Percentiles rank a stretch among this genome's conserved stretches.
Evolutionary conservation across 805 yeast genomes (phyloP).

Genomic region (Wickerhamia fluorescens): DNA sequence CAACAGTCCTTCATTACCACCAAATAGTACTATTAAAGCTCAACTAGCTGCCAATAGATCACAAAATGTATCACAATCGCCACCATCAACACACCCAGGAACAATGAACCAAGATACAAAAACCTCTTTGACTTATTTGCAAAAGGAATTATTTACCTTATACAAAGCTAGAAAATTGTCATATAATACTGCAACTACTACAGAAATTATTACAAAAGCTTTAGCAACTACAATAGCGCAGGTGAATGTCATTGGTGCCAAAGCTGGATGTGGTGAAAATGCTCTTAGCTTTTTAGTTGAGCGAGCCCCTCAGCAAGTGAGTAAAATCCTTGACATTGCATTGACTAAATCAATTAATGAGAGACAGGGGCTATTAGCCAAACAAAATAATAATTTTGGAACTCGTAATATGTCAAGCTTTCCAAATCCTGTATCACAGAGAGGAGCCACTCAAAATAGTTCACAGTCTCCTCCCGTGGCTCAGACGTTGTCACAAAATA

Average conservation of each 20-base stretch:
- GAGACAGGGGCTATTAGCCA: constrained; percentile 26
- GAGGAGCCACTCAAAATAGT: too few relatives aligned
- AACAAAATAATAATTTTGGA: too few relatives aligned
- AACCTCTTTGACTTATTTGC: constrained; percentile 74
- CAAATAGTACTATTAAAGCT: constrained; percentile 32
- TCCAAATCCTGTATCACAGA: too few relatives aligned
- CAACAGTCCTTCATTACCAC: too few relatives aligned
- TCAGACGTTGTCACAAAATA: too few relatives aligned
- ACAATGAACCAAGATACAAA: constrained; percentile 52
- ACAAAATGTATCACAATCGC: constrained; percentile 13
- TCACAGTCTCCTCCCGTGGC: too few relatives aligned
- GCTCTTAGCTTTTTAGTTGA: constrained; percentile 74
- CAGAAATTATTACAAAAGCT: constrained; percentile 82
- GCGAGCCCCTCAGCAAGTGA: constrained; percentile 73
- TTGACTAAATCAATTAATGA: constrained; percentile 66
- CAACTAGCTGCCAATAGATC: constrained; percentile 43
- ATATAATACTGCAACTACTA: constrained; percentile 73
- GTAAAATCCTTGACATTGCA: constrained; percentile 72
- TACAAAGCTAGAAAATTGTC: constrained; percentile 68
- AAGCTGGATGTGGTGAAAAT: constrained; percentile 72
- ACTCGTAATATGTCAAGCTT: too few relatives aligned
- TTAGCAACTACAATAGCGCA: constrained; percentile 90
- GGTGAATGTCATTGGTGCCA: constrained; percentile 81
- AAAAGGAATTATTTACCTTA: constrained; percentile 75
- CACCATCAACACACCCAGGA: constrained; percentile 11